These are phyloP conservation scores for Trichoderma orchidacearum DNA, from an alignment of 495 filamentous ascomycete genomes.

Conservation along the genomic window DNA sequence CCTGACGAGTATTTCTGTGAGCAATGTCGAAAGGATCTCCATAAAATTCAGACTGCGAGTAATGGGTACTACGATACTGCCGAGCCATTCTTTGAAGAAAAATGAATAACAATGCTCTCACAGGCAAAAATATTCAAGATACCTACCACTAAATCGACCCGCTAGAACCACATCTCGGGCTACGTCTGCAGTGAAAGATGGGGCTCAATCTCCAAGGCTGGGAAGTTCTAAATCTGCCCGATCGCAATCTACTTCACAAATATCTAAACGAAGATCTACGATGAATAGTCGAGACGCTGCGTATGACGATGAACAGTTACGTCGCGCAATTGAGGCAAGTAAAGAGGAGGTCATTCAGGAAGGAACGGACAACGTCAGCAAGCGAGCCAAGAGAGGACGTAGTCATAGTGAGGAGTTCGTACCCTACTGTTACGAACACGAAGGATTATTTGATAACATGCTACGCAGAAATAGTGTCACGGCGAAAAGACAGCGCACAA, in stretches of 20 bases:
- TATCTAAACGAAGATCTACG: slow-evolving; percentile 79
- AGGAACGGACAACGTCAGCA: slow-evolving; percentile 32
- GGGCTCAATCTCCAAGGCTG: slow-evolving; percentile 32
- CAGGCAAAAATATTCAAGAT: slow-evolving; percentile 43
- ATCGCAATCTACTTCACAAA: slow-evolving; percentile 27
- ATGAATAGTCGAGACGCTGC: slow-evolving; percentile 96
- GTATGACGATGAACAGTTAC: slow-evolving; percentile 84
- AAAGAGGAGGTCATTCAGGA: slow-evolving; percentile 51
- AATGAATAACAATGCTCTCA: background rate
- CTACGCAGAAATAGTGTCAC: slow-evolving; percentile 29
- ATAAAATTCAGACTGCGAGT: slow-evolving; percentile 61
- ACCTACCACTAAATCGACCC: slow-evolving; percentile 36
- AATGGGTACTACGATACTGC: slow-evolving; percentile 62
- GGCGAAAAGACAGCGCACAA: slow-evolving; percentile 57
- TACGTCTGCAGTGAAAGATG: slow-evolving; percentile 44
- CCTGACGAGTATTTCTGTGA: slow-evolving; percentile 98
- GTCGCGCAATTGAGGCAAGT: slow-evolving; percentile 88
- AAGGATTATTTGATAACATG: background rate
- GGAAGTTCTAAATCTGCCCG: slow-evolving; percentile 32
- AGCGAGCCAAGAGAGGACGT: slow-evolving; percentile 66
- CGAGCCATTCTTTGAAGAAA: background rate
- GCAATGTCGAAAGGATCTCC: slow-evolving; percentile 79
- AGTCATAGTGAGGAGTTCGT: slow-evolving; percentile 90
- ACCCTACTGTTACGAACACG: background rate
- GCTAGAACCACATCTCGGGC: slow-evolving; percentile 36